phyloP scores from a whole-genome alignment of 306 rosid species.

The Dryas octopetala region DNA sequence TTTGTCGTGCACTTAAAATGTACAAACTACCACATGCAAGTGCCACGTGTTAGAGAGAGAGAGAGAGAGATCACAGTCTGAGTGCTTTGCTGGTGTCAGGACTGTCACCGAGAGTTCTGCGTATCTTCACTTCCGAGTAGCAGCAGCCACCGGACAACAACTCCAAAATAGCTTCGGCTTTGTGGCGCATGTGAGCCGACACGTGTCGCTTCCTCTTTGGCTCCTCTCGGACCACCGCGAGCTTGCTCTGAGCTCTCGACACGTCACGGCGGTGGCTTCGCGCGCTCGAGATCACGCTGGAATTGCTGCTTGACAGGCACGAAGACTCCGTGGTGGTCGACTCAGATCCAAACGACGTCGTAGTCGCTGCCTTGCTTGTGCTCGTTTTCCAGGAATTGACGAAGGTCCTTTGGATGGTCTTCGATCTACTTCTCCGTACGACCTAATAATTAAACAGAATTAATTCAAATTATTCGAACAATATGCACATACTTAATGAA shows the following conservation, averaged over 20 bases:
- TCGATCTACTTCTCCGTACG: slow-evolving; percentile 65
- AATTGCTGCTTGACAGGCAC: slow-evolving; percentile 50
- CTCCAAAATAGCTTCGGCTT: slow-evolving; percentile 69
- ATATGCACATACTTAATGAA: neutral
- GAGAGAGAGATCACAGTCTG: slow-evolving; percentile 57
- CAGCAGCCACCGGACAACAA: slow-evolving; percentile 60
- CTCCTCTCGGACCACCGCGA: slow-evolving; percentile 17
- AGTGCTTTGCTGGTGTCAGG: slow-evolving; percentile 99
- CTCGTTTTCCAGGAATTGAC: slow-evolving; percentile 21
- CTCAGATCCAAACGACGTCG: slow-evolving; percentile 27
- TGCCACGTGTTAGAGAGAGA: slow-evolving; percentile 3
- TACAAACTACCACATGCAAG: neutral
- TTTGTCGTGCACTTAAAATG: neutral
- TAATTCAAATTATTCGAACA: neutral
- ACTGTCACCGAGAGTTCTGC: slow-evolving; percentile 76
- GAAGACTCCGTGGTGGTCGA: slow-evolving; percentile 52
- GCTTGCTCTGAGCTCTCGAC: slow-evolving; percentile 27
- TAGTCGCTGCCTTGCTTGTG: slow-evolving; percentile 14
- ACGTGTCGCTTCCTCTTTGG: slow-evolving; percentile 12
- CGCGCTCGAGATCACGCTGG: slow-evolving; percentile 53
- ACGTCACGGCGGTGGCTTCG: slow-evolving; percentile 38
- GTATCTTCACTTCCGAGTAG: slow-evolving; percentile 72
- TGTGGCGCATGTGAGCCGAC: slow-evolving; percentile 53
- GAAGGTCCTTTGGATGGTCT: slow-evolving; percentile 40
- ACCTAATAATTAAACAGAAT: slow-evolving; percentile 41